These are phyloP conservation scores for Chrysoporthe cubensis DNA, from an alignment of 2,329 filamentous ascomycete genomes.

Conservation along the genomic window DNA sequence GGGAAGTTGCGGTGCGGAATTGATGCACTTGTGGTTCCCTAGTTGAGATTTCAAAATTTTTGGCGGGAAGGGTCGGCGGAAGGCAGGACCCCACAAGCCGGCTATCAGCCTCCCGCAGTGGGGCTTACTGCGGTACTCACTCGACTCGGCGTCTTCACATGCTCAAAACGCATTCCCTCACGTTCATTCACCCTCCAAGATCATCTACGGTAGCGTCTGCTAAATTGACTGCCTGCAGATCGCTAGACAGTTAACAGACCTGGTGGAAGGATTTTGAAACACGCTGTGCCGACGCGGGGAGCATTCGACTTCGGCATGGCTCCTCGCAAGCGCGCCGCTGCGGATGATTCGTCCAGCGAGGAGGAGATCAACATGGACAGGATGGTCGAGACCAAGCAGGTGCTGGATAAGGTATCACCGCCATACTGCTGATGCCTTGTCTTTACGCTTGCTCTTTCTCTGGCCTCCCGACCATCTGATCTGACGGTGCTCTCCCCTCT, in stretches of 20 bases:
- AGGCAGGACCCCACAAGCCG: conserved; percentile 3
- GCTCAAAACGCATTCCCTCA: background rate
- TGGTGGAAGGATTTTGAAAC: background rate
- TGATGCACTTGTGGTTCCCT: conserved; percentile 1
- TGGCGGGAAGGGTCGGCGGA: conserved; percentile 21
- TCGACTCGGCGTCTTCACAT: background rate
- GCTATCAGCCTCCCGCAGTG: background rate
- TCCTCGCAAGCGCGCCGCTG: conserved; percentile 21
- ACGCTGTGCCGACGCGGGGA: background rate
- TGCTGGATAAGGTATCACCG: conserved; percentile 27
- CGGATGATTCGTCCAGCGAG: conserved; percentile 22
- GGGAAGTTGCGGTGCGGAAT: conserved; percentile 4
- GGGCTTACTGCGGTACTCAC: background rate
- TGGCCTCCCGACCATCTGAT: background rate
- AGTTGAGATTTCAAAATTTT: conserved; percentile 19
- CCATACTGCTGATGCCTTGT: background rate
- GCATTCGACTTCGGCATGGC: conserved; percentile 14
- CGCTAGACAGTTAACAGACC: background rate
- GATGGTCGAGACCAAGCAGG: conserved; percentile 31
- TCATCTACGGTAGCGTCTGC: background rate
- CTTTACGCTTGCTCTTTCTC: background rate
- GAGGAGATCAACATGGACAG: conserved; percentile 31
- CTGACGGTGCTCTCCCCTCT: background rate
- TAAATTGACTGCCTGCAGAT: background rate
- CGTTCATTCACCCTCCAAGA: background rate